These are phyloP conservation scores for Neonectria magnoliae DNA, from an alignment of 2,329 filamentous ascomycete species.

Conservation along the genomic window DNA sequence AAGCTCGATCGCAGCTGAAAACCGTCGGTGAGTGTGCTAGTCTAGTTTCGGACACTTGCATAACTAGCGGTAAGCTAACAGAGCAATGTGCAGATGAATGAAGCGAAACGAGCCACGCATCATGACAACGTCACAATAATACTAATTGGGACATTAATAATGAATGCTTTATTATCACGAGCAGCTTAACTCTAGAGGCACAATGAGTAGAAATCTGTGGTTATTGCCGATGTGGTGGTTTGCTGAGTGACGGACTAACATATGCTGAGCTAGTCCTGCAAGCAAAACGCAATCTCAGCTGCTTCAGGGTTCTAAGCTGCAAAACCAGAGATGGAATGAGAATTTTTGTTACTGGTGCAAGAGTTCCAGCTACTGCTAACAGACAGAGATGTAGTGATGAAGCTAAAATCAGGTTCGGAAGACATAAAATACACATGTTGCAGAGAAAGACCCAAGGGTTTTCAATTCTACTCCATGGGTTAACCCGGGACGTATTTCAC, in stretches of 20 bases:
- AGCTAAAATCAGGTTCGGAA: not conserved
- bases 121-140: not conserved
- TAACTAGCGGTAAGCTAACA: not conserved
- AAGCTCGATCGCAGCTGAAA: not conserved
- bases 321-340: not conserved
- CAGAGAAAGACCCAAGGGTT: not conserved
- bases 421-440: not conserved
- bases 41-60: not conserved
- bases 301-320: not conserved
- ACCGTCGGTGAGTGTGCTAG: not conserved
- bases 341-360: no score
- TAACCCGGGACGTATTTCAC: not conserved
- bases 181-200: not conserved
- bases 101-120: not conserved
- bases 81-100: not conserved
- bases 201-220: not conserved
- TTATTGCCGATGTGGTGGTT: not conserved
- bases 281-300: not conserved
- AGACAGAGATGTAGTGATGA: not conserved
- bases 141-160: not conserved
- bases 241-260: not conserved
- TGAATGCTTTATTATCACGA: not conserved
- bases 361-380: no score
- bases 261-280: not conserved
- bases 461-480: no score